These are phyloP conservation scores for Pugionium cornutum DNA, from an alignment of 345 rosid genomes.

Conservation along the genomic window DNA sequence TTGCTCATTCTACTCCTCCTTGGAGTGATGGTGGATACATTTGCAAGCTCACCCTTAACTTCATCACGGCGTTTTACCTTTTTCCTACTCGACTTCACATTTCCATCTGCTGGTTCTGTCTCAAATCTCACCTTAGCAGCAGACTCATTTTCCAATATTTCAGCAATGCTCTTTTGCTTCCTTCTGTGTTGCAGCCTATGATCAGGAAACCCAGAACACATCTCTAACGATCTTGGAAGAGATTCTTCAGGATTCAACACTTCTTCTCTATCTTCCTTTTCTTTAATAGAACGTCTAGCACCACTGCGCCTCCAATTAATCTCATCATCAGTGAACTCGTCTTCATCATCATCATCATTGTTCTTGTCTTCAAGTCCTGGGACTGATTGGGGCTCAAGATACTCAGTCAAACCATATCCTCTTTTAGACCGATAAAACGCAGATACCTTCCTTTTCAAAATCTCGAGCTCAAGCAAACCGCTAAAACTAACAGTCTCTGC, in stretches of 20 bases:
- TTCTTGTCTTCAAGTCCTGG: constrained; percentile 70
- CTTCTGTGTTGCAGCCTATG: constrained; percentile 48
- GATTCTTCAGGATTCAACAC: constrained; percentile 40
- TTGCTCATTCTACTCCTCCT: constrained; percentile 34
- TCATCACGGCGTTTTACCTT: constrained; percentile 43
- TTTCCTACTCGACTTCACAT: constrained; percentile 35
- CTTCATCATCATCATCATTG: constrained; percentile 41
- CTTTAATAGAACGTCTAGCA: constrained; percentile 29
- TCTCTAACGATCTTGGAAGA: constrained; percentile 35
- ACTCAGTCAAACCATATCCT: constrained; percentile 46
- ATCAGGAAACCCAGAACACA: constrained; percentile 45
- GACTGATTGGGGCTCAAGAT: constrained; percentile 54
- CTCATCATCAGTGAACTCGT: constrained; percentile 11
- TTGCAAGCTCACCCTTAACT: constrained; percentile 24
- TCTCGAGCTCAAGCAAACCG: constrained; percentile 50
- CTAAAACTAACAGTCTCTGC: constrained; percentile 44
- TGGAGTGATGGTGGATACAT: not conserved
- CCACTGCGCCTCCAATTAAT: constrained; percentile 9
- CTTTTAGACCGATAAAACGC: constrained; percentile 66
- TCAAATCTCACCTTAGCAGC: constrained; percentile 39
- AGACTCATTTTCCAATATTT: constrained; percentile 53
- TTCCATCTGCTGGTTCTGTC: constrained; percentile 21
- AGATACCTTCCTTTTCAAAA: constrained; percentile 66
- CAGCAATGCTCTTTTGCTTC: constrained; percentile 89
- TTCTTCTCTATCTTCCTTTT: constrained; percentile 36